Percentiles rank a stretch among this genome's conserved stretches.
phyloP scores from a whole-genome alignment of 1,284 basidiomycete species.

The Leccinum huronense region DNA sequence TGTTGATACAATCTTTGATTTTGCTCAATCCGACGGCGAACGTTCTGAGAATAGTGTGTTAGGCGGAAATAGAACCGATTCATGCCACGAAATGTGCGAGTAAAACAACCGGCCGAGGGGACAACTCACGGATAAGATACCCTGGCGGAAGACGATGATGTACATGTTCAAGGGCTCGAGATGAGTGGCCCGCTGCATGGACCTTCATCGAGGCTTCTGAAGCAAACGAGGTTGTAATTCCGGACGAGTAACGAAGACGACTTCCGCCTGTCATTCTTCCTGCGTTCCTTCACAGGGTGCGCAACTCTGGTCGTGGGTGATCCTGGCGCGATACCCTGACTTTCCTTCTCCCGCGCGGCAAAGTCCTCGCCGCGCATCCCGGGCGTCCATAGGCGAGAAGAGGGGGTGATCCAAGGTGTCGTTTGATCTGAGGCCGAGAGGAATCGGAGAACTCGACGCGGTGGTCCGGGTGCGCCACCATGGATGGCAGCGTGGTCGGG shows the following conservation, averaged over 20 bases:
- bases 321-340: constrained; percentile 49
- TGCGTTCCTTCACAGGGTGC: constrained; percentile 6
- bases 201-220: constrained; percentile 99
- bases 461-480: not conserved
- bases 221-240: constrained; percentile 99
- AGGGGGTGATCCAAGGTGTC: constrained; percentile 50
- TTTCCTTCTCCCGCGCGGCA: constrained; percentile 67
- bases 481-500: constrained; percentile 24
- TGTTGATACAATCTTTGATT: constrained; percentile 98
- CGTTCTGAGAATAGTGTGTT: constrained; percentile 97
- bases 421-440: constrained; percentile 35
- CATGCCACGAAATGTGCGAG: constrained; percentile 1
- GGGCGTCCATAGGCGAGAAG: constrained; percentile 37
- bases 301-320: constrained; percentile 28
- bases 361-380: constrained; percentile 58
- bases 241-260: constrained; percentile 48
- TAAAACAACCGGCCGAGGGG: not conserved
- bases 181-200: constrained; percentile 88
- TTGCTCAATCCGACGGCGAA: constrained; percentile 97
- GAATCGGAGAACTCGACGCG: constrained; percentile 17
- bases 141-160: constrained; percentile 98
- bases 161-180: constrained; percentile 99
- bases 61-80: constrained; percentile 93
- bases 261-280: constrained; percentile 10
- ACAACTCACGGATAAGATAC: constrained; percentile 74